phyloP scores from a whole-genome alignment of 2,329 filamentous ascomycete species.

The Cercospora zeae-maydis region DNA sequence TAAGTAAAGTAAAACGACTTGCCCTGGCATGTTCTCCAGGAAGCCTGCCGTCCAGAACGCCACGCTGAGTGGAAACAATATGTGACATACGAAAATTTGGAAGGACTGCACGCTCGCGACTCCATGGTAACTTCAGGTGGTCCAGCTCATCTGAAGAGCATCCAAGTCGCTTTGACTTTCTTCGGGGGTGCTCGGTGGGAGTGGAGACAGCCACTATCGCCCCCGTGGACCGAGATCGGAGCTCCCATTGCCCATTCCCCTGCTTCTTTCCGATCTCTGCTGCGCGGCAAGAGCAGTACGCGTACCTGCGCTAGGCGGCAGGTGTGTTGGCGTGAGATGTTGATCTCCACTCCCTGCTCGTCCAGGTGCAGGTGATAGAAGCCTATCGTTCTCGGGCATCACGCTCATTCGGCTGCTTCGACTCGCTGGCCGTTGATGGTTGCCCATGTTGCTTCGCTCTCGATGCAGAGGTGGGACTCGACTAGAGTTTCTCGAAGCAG shows the following conservation, averaged over 20 bases:
- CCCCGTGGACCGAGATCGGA: constrained; percentile 9
- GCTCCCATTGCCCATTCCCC: constrained; percentile 9
- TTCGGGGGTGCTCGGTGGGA: constrained; percentile 7
- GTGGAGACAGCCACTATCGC: constrained; percentile 10
- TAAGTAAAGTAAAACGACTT: not conserved
- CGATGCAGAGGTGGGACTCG: constrained; percentile 16
- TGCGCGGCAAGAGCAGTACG: constrained; percentile 13
- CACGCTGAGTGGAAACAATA: not conserved
- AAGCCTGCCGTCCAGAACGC: not conserved
- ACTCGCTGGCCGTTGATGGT: constrained; percentile 18
- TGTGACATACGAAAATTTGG: not conserved
- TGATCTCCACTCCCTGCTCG: not conserved
- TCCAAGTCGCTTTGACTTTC: not conserved
- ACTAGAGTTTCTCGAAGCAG: constrained; percentile 17
- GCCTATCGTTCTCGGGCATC: constrained; percentile 12
- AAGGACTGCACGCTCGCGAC: not conserved
- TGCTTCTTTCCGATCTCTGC: constrained; percentile 10
- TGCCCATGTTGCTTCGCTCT: constrained; percentile 9
- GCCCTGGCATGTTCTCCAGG: not conserved
- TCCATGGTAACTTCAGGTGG: not conserved
- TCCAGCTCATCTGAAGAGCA: not conserved
- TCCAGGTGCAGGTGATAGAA: constrained; percentile 14
- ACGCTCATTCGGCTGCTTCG: constrained; percentile 18
- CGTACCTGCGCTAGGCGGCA: constrained; percentile 18
- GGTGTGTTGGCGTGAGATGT: constrained; percentile 22